Evolutionary conservation across 768 basidiomycete genomes (phyloP).

Genomic region (Lactifluus volemus): DNA sequence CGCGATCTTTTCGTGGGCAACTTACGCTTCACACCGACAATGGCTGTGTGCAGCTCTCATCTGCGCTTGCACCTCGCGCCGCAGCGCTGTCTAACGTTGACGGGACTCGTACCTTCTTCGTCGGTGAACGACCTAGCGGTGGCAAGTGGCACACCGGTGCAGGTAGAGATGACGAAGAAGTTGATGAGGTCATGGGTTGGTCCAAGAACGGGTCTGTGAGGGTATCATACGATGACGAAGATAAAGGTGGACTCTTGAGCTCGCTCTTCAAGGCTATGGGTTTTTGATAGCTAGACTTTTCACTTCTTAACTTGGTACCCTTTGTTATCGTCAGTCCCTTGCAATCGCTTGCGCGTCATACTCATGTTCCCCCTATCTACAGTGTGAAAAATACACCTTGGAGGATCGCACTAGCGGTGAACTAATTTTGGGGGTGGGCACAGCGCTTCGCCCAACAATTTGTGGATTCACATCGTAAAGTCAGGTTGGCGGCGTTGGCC

Average conservation of each 20-base stretch:
- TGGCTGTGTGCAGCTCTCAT: constrained; percentile 8
- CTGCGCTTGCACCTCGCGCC: neutral
- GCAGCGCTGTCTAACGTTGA: constrained; percentile 1
- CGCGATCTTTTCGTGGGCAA: constrained; percentile 18
- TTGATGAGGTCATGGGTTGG: constrained; percentile 1
- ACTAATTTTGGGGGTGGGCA: neutral
- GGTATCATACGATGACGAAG: constrained; percentile 13
- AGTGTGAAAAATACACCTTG: neutral
- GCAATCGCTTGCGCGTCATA: neutral
- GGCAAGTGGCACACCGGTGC: constrained; percentile 9
- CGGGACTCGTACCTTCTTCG: constrained; percentile 12
- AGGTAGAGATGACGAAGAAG: constrained; percentile 8
- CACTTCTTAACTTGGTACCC: neutral
- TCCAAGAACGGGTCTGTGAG: constrained; percentile 14
- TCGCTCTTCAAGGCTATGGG: constrained; percentile 9
- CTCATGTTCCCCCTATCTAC: neutral
- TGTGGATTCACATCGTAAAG: neutral
- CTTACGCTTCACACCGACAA: constrained; percentile 9
- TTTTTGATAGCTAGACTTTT: neutral
- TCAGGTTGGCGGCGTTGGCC: neutral
- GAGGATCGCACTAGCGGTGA: too few relatives aligned
- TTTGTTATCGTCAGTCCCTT: neutral
- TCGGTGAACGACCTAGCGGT: constrained; percentile 11
- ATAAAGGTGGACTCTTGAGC: neutral
- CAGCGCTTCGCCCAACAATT: neutral